A percentile compares a stretch with the other conserved stretches of the same genome.
phyloP scores from a whole-genome alignment of 1,284 basidiomycete species.

The Thecaphora frezii region DNA sequence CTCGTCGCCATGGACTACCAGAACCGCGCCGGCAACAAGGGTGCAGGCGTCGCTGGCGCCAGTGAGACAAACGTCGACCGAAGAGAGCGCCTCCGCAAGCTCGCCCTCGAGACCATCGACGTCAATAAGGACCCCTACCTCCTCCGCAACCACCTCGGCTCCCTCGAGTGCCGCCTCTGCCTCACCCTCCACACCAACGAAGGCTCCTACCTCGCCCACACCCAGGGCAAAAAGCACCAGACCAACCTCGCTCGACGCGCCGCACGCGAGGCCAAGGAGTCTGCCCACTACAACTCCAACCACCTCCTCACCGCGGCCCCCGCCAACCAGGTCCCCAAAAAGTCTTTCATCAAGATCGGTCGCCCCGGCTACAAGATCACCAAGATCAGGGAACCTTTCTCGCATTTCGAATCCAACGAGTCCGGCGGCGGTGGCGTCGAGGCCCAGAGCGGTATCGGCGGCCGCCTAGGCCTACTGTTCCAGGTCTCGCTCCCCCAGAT shows the following conservation, averaged over 20 bases:
- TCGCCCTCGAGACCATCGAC: slow-evolving; percentile 64
- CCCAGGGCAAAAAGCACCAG: slow-evolving; percentile 99
- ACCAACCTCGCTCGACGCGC: slow-evolving; percentile 95
- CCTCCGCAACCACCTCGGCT: slow-evolving; percentile 92
- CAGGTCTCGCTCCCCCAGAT: slow-evolving; percentile 89
- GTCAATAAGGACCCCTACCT: slow-evolving; percentile 84
- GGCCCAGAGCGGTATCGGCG: slow-evolving; percentile 19
- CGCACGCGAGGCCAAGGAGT: slow-evolving; percentile 88
- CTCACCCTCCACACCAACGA: slow-evolving; percentile 98
- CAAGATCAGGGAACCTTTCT: slow-evolving; percentile 71
- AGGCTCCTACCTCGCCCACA: slow-evolving; percentile 97
- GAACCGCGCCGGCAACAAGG: slow-evolving; percentile 59
- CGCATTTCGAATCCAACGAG: background rate
- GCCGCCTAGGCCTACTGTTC: slow-evolving; percentile 83
- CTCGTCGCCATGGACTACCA: slow-evolving; percentile 55
- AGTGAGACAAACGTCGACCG: slow-evolving; percentile 94
- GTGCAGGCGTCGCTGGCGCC: slow-evolving; percentile 67
- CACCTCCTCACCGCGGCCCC: slow-evolving; percentile 65
- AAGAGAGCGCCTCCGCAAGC: slow-evolving; percentile 88
- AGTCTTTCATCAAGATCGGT: slow-evolving; percentile 88
- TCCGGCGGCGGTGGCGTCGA: slow-evolving; percentile 10
- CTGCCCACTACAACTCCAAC: slow-evolving; percentile 25
- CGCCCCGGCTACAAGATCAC: slow-evolving; percentile 90
- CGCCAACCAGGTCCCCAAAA: slow-evolving; percentile 39
- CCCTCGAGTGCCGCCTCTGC: slow-evolving; percentile 95